phyloP scores from a whole-genome alignment of 129 eudicot species.

The Pittosporum tobira region DNA sequence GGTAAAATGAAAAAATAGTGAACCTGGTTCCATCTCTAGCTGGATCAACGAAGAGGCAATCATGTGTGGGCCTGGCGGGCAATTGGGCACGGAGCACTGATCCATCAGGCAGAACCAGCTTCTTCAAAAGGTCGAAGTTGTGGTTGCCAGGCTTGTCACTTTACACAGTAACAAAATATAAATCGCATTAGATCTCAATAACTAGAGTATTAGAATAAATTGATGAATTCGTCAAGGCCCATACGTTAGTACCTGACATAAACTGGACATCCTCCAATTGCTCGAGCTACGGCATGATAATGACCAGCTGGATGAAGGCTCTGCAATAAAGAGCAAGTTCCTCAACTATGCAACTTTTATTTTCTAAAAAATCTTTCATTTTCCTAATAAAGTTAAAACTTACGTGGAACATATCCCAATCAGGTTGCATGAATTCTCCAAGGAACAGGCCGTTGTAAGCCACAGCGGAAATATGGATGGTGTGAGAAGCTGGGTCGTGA shows the following conservation, averaged over 20 bases:
- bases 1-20: neutral
- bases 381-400: slow-evolving; percentile 19
- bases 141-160: slow-evolving; percentile 93
- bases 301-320: slow-evolving; percentile 91
- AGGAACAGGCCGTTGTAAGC: slow-evolving; percentile 77
- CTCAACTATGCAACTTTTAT: neutral
- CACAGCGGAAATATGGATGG: slow-evolving; percentile 84
- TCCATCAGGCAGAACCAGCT: slow-evolving; percentile 89
- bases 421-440: slow-evolving; percentile 93
- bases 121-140: slow-evolving; percentile 74
- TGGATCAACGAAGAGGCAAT: slow-evolving; percentile 89
- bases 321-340: slow-evolving; percentile 27
- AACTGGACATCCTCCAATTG: slow-evolving; percentile 89
- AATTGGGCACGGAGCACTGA: slow-evolving; percentile 83
- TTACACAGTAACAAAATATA: slow-evolving; percentile 7
- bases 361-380: neutral
- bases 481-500: slow-evolving; percentile 92
- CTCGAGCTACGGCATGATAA: slow-evolving; percentile 90
- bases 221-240: neutral
- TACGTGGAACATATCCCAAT: slow-evolving; percentile 99
- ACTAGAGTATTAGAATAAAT: neutral
- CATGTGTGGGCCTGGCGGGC: slow-evolving; percentile 83
- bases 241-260: slow-evolving; percentile 62
- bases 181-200: slow-evolving; percentile 1
- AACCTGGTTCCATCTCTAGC: slow-evolving; percentile 90